Conservation (phyloP, 495 filamentous ascomycete species). For the Aspergillus olivimuriae region DNA sequence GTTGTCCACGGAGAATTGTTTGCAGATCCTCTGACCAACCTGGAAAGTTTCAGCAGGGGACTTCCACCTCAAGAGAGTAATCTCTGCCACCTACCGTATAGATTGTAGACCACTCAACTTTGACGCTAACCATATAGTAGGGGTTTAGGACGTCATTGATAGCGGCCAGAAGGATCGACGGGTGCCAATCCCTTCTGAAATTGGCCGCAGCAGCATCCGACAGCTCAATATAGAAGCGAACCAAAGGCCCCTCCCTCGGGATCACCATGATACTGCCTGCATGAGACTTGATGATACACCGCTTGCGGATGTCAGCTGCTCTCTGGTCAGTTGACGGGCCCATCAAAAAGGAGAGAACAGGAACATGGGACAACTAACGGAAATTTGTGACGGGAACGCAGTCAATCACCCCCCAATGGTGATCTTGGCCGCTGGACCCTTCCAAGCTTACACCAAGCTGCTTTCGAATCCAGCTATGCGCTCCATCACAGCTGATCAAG, state of each 20-base stretch:
- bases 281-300: conserved; percentile 51
- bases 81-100: conserved; percentile 4
- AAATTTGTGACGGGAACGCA: conserved; percentile 55
- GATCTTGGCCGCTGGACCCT: conserved; percentile 25
- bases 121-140: conserved; percentile 29
- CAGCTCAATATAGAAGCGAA: conserved; percentile 58
- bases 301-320: conserved; percentile 49
- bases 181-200: background rate
- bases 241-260: conserved; percentile 54
- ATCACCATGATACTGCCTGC: conserved; percentile 56
- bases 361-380: conserved; percentile 12
- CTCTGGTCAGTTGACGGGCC: background rate
- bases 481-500: conserved; percentile 56
- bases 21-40: conserved; percentile 59
- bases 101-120: conserved; percentile 8
- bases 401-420: conserved; percentile 52
- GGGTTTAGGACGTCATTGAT: conserved; percentile 49
- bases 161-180: conserved; percentile 15
- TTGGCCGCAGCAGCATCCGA: background rate
- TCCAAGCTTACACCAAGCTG: conserved; percentile 37
- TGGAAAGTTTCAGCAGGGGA: conserved; percentile 12
- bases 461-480: conserved; percentile 51
- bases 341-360: background rate
- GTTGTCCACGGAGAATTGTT: conserved; percentile 49
- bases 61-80: background rate